Base-by-base conservation (phyloP, 768 basidiomycete genomes). In the Leccinum olivaceopallidum region DNA sequence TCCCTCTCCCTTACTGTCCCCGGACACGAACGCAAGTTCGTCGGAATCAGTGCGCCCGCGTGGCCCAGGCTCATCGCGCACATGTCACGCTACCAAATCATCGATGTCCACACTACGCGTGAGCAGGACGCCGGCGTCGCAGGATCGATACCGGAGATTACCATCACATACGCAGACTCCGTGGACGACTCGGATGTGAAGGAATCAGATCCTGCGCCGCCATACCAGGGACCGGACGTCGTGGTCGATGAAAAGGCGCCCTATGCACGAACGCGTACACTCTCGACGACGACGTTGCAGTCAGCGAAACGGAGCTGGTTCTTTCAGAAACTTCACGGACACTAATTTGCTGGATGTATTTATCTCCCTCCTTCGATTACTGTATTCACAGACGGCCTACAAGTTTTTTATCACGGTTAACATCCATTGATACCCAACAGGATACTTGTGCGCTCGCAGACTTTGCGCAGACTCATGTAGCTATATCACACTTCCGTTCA, bases 41-140 rank as follows among this genome's bases (percentile, higher is more conserved):
- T 82, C 42, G 78, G 78, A 57, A 87, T 84, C 66, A 86, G 77
- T 42, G 81, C 74, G 49, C 78, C 71, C 37, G 85, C 79, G 37
- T 87, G 85, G 85, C 61, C 73, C 6, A 72, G 72, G 2, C 71
- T 83, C 5, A 63, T 78, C 12, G 60, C 76, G 1, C 74, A 76
- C 56, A 65, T 86, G 55, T 55, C 77, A 7, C 74, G 78, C 20
- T 82, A 79, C 28, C 81, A 84, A 53, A 72, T 85, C 63, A 75
- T 86, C 56, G 78, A 83, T 56, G 72, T 86, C 2, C 62, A 65
- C 22, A 63, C 82, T 20, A 18, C 42, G 9, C 49, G 39, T 34
- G 7, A 42, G 34, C 47, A 36, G 1, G 63, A 30, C 7, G n/a
- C n/a, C 7, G n/a, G 47, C 9, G 12, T 6, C 14, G 37, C 16